phyloP scores from a whole-genome alignment of 371 early-diverging fungal genomes.

The Mortierella sp. region DNA sequence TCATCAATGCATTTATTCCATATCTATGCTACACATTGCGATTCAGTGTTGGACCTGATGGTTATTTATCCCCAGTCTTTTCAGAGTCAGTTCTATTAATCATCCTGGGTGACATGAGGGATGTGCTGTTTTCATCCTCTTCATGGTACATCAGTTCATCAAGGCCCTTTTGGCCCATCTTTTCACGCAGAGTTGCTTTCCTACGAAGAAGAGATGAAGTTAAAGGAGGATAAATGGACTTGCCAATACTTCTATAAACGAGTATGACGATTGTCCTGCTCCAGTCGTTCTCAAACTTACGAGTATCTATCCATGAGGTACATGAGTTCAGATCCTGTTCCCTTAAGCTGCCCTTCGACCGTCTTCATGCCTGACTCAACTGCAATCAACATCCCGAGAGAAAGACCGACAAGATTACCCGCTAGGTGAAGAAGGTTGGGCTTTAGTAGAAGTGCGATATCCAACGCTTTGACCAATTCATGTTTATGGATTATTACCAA shows the following conservation, averaged over 20 bases:
- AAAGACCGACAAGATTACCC: slow-evolving; percentile 35
- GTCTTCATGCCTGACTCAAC: slow-evolving; percentile 51
- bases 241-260: too few relatives aligned
- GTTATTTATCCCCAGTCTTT: too few relatives aligned
- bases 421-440: slow-evolving; percentile 2
- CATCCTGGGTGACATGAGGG: too few relatives aligned
- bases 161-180: too few relatives aligned
- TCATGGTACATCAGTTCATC: too few relatives aligned
- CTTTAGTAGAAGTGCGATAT: neutral
- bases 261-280: too few relatives aligned
- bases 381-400: slow-evolving; percentile 35
- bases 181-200: slow-evolving; percentile 16
- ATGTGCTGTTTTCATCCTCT: too few relatives aligned
- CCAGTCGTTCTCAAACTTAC: slow-evolving; percentile 14
- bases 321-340: slow-evolving; percentile 43
- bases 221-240: too few relatives aligned
- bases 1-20: too few relatives aligned
- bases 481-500: slow-evolving; percentile 8
- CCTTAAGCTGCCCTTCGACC: slow-evolving; percentile 25
- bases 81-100: too few relatives aligned
- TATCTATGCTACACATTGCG: too few relatives aligned
- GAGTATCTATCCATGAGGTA: slow-evolving; percentile 51
- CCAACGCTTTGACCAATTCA: neutral
- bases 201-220: neutral
- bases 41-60: too few relatives aligned